Conservation (phyloP, 2,329 filamentous ascomycete species). For the Ophiostoma sp. region DNA sequence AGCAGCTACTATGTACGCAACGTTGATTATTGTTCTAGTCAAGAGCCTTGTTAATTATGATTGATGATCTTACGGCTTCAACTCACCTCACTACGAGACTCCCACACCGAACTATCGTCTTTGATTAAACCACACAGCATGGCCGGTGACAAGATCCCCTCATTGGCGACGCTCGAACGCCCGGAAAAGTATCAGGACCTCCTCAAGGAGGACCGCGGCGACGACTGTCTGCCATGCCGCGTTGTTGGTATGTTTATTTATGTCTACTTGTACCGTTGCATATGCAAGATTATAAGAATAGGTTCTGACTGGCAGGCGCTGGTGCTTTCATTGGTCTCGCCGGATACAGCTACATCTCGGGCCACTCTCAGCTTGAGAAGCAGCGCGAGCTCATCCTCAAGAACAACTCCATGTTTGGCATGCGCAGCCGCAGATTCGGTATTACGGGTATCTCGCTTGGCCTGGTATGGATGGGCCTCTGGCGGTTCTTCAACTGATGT, state of each 20-base stretch:
- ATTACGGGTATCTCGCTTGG: constrained; percentile 63
- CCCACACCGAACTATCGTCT: neutral
- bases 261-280: neutral
- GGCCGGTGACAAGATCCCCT: constrained; percentile 47
- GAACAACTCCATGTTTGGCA: constrained; percentile 66
- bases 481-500: constrained; percentile 49
- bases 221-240: constrained; percentile 67
- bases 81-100: neutral
- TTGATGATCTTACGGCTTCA: neutral
- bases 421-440: constrained; percentile 63
- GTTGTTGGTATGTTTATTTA: constrained; percentile 55
- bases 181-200: constrained; percentile 58
- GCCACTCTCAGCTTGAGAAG: constrained; percentile 63
- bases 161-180: constrained; percentile 50
- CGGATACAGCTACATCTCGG: constrained; percentile 71
- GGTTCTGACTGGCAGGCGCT: constrained; percentile 49
- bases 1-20: neutral
- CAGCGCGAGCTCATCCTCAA: constrained; percentile 61
- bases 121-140: constrained; percentile 31
- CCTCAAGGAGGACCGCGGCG: constrained; percentile 50
- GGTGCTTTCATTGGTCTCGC: constrained; percentile 70
- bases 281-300: no score
- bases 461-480: constrained; percentile 65
- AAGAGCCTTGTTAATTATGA: neutral
- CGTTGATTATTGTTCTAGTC: neutral